A percentile compares a stretch with the other conserved stretches of the same genome.
phyloP scores from a whole-genome alignment of 2,329 filamentous ascomycete species.

The Scytalidium sp. region DNA sequence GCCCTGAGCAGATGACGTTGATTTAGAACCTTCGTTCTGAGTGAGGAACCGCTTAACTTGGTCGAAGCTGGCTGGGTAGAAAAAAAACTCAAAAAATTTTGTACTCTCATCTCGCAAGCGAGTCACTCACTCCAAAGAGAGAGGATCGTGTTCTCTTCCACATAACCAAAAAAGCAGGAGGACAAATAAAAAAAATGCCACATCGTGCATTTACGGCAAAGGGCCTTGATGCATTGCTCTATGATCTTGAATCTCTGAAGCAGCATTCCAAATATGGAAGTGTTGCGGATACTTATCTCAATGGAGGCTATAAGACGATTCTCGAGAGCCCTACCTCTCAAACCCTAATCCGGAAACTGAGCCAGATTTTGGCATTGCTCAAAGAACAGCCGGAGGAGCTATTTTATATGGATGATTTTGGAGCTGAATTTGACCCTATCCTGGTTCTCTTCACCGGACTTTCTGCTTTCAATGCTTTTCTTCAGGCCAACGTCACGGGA shows the following conservation, averaged over 20 bases:
- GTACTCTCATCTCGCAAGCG: not conserved
- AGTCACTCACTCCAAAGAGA: not conserved
- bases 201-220: not conserved
- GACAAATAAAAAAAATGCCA: not conserved
- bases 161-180: not conserved
- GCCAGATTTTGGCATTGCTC: slow-evolving; percentile 12
- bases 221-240: slow-evolving; percentile 21
- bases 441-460: slow-evolving; percentile 48
- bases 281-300: slow-evolving; percentile 19
- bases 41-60: not conserved
- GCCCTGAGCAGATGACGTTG: not conserved
- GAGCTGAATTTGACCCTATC: slow-evolving; percentile 8
- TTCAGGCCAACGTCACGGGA: slow-evolving; percentile 86
- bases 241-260: slow-evolving; percentile 23
- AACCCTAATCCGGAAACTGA: slow-evolving; percentile 19
- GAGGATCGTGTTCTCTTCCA: no score
- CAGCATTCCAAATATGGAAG: slow-evolving; percentile 19
- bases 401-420: slow-evolving; percentile 13
- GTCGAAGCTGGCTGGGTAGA: not conserved
- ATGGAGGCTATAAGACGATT: slow-evolving; percentile 26
- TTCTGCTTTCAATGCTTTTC: slow-evolving; percentile 71
- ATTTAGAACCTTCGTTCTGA: not conserved
- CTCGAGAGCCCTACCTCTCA: slow-evolving; percentile 23
- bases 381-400: slow-evolving; percentile 12
- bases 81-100: not conserved